A percentile compares a stretch with the other conserved stretches of the same genome.
These are phyloP conservation scores for Ocimum tenuiflorum DNA, from an alignment of 257 asterid species.

Conservation along the genomic window DNA sequence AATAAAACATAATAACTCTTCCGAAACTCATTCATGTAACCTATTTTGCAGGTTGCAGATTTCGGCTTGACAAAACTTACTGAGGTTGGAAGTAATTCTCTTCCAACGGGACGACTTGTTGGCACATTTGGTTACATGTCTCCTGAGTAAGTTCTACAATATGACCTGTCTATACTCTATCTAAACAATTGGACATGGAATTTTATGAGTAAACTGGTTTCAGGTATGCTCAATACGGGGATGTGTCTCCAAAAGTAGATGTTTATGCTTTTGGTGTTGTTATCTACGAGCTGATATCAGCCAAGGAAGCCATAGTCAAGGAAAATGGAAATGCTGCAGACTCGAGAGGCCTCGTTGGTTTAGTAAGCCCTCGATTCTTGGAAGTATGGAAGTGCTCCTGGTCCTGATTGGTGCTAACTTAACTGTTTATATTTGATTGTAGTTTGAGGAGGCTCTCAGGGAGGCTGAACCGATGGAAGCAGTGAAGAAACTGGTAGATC, in stretches of 20 bases:
- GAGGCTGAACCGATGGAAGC: conserved; percentile 47
- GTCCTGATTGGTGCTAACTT: neutral
- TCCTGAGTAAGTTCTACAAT: conserved; percentile 64
- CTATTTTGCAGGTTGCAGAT: conserved; percentile 74
- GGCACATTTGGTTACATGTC: conserved; percentile 99
- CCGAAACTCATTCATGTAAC: conserved; percentile 3
- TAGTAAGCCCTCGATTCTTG: conserved; percentile 41
- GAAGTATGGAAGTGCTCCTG: neutral
- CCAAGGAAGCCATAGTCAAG: conserved; percentile 85
- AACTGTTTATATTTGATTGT: neutral
- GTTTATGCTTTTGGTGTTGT: conserved; percentile 97
- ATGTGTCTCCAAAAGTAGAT: conserved; percentile 85
- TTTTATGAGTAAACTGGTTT: conserved; percentile 10
- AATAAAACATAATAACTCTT: conserved; percentile 9
- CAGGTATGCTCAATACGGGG: conserved; percentile 93
- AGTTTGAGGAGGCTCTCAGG: conserved; percentile 82
- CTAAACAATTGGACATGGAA: neutral
- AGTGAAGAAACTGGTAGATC: conserved; percentile 56
- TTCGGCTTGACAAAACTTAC: conserved; percentile 89
- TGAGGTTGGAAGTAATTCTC: conserved; percentile 74
- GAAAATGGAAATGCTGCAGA: conserved; percentile 44
- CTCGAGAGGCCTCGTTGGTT: conserved; percentile 72
- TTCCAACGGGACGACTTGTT: conserved; percentile 80
- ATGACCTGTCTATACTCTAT: too few relatives aligned
- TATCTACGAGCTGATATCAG: conserved; percentile 78